These are phyloP conservation scores for Wickerhamiella cacticola DNA, from an alignment of 805 yeast species.

Conservation along the genomic window DNA sequence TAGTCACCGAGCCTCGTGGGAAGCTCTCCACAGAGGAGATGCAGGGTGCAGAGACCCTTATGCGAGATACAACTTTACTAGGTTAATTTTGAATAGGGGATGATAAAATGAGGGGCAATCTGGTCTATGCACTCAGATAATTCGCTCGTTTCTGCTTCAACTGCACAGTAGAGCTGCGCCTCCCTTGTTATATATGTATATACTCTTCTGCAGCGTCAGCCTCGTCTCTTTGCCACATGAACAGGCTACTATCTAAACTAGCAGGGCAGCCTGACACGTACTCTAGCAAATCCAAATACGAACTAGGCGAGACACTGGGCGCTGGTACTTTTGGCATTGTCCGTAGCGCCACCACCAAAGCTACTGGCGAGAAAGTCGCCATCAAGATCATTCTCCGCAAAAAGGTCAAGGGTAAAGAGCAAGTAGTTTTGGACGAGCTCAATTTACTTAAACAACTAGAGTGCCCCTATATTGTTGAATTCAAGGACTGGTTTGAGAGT, in stretches of 20 bases:
- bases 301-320: conserved; percentile 75
- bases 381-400: conserved; percentile 80
- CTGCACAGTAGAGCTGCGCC: no score
- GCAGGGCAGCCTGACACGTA: conserved; percentile 66
- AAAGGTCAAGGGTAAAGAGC: conserved; percentile 67
- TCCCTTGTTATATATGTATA: not conserved
- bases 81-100: no score
- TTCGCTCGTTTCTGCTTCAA: no score
- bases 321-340: conserved; percentile 96
- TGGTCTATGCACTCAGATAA: no score
- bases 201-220: not conserved
- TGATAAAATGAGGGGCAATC: no score
- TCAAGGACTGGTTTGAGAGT: conserved; percentile 87
- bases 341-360: conserved; percentile 49
- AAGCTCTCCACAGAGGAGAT: no score
- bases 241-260: conserved; percentile 37
- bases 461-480: conserved; percentile 82
- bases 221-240: not conserved
- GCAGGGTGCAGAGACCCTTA: no score
- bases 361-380: conserved; percentile 63
- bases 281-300: conserved; percentile 52
- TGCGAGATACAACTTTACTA: no score
- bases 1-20: not conserved
- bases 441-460: conserved; percentile 50
- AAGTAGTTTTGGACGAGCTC: conserved; percentile 69